Conservation (phyloP, 2,329 filamentous ascomycete genomes). For the Tolypocladium nubicola region DNA sequence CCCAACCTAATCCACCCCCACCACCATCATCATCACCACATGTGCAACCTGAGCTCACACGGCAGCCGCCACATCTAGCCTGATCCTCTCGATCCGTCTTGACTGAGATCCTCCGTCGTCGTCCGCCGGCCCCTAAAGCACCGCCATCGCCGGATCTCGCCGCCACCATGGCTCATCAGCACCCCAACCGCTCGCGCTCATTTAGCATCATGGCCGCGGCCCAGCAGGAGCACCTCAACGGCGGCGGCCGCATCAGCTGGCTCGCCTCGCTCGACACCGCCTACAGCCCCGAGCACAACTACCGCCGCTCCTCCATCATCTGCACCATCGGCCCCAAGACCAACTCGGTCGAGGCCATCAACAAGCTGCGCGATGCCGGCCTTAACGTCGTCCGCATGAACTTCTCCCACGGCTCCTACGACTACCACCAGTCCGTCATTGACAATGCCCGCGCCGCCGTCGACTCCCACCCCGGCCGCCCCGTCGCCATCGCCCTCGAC, state of each 20-base stretch:
- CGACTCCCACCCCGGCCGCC: conserved; percentile 65
- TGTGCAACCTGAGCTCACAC: not conserved
- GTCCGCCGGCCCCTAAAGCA: not conserved
- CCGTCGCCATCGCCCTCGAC: conserved; percentile 87
- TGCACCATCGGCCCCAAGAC: conserved; percentile 99
- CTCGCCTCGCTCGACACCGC: conserved; percentile 73
- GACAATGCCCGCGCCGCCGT: conserved; percentile 89
- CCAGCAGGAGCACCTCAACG: conserved; percentile 77
- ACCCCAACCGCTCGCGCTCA: conserved; percentile 17
- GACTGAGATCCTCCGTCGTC: not conserved
- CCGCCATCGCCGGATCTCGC: conserved; percentile 3
- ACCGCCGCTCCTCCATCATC: conserved; percentile 95
- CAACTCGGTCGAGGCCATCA: conserved; percentile 95
- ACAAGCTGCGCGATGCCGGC: conserved; percentile 79
- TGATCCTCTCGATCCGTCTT: not conserved
- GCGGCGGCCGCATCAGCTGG: conserved; percentile 60
- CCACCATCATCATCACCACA: not conserved
- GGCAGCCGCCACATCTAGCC: not conserved
- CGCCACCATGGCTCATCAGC: conserved; percentile 22
- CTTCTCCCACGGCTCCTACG: conserved; percentile 74
- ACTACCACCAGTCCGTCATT: conserved; percentile 97
- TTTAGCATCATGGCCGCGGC: conserved; percentile 44
- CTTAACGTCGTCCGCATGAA: conserved; percentile 99
- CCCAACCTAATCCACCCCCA: not conserved
- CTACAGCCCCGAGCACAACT: conserved; percentile 76